phyloP scores from a whole-genome alignment of 768 basidiomycete species.

The Rhodotorula toruloides region DNA sequence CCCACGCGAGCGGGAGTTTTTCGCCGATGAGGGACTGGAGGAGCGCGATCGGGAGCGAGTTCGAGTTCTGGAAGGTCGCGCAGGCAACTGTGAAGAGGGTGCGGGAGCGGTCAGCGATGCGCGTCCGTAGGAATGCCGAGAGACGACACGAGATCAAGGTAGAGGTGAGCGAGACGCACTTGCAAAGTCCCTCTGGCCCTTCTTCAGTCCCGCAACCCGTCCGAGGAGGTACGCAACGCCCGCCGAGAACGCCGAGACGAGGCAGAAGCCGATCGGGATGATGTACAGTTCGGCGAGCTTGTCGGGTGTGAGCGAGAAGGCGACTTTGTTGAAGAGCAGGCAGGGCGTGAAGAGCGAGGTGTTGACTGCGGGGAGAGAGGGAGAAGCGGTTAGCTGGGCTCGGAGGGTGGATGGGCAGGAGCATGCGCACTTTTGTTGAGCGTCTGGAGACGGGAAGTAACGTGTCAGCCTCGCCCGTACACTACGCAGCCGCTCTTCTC shows the following conservation, averaged over 20 bases:
- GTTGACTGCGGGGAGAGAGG: conserved; percentile 53
- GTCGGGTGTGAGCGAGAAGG: conserved; percentile 78
- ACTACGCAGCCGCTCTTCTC: too few relatives aligned
- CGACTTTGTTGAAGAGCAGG: conserved; percentile 54
- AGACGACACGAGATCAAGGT: not conserved
- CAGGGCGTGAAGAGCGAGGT: conserved; percentile 67
- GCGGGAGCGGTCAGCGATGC: not conserved
- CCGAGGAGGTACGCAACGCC: conserved; percentile 61
- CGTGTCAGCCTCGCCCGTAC: not conserved
- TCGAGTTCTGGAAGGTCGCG: conserved; percentile 64
- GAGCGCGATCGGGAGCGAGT: conserved; percentile 88
- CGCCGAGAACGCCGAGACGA: conserved; percentile 71
- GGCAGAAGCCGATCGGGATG: conserved; percentile 74
- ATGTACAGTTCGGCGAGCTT: conserved; percentile 67
- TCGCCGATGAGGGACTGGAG: conserved; percentile 52
- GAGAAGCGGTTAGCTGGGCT: not conserved
- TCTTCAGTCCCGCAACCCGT: conserved; percentile 60
- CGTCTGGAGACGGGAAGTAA: conserved; percentile 40
- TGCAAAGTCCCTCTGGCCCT: conserved; percentile 66
- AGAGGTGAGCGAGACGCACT: not conserved
- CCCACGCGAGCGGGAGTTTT: conserved; percentile 40
- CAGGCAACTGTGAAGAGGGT: conserved; percentile 35
- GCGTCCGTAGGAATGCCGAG: not conserved
- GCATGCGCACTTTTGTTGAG: conserved; percentile 29
- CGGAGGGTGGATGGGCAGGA: not conserved